Base-by-base conservation (phyloP, 225 moss, liverwort and hornwort genomes). In the Bryum argenteum region DNA sequence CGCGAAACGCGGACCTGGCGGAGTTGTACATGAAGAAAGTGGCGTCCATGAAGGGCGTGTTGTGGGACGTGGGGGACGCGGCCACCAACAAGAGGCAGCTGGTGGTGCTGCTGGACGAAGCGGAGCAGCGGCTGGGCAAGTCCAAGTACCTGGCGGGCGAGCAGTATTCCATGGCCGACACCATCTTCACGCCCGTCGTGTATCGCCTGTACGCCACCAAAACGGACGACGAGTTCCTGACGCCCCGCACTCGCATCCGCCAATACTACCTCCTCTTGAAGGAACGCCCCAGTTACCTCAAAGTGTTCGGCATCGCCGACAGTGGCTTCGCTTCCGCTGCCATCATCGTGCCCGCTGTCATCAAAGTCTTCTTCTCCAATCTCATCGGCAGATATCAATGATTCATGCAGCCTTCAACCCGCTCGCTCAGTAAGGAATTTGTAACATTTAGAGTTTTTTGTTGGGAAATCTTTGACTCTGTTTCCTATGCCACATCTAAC, bases 211-310 rank as follows among this genome's bases (percentile, higher is more conserved):
- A 67, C 43, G 38, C 39, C 16, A 80, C 63, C 11, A 90, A 85
- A 71, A 44, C 72, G 26, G 89, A 87, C 1, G 70, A 81, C 13
- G 82, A 91, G 20, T 81, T 83, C 16, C 7, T 90, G 17, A 16
- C 1, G 71, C 59, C 0, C 33, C 83, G 0, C 48, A 83, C 51
- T 57, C 58, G 0, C 70, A 82, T 90, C 11, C 74, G 72, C 63
- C 69, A 75, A 5, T 87, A 91, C 13, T 94, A 75, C 63, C 45
- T 47, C 16, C 66, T 58, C 17, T 1, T 94, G 24, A 91, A 89
- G 76, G 81, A 86, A 67, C 75, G 86, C 45, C 83, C 89, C 0
- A 91, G 88, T 66, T 94, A 80, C 69, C 74, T 65, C 70, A 90
- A 79, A 60, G 73, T 80, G 5, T 94, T 91, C 9, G 71, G 78